A percentile compares a stretch with the other conserved stretches of the same genome.
These are phyloP conservation scores for Penicillium concentricum DNA, from an alignment of 2,329 filamentous ascomycete genomes.

Conservation along the genomic window DNA sequence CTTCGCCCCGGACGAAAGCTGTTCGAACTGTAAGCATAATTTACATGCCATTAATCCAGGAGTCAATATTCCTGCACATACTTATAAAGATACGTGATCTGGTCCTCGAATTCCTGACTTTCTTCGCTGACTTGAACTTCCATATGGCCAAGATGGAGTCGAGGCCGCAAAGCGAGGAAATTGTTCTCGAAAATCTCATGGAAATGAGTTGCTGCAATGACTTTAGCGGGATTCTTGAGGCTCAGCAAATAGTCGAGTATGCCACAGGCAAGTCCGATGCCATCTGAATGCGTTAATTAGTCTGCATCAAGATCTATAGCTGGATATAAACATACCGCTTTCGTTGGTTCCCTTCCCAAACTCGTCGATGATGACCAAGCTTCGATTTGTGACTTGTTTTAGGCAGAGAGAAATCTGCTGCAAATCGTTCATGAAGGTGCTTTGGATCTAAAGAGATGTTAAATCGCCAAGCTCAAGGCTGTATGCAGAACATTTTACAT, in stretches of 20 bases:
- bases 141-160: slow-evolving; percentile 59
- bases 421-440: slow-evolving; percentile 76
- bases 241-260: slow-evolving; percentile 58
- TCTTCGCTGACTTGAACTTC: slow-evolving; percentile 50
- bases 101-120: slow-evolving; percentile 48
- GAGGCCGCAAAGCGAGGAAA: slow-evolving; percentile 48
- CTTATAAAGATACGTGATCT: slow-evolving; percentile 69
- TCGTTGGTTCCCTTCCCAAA: slow-evolving; percentile 73
- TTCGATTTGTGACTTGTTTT: slow-evolving; percentile 70
- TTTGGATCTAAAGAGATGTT: slow-evolving; percentile 49
- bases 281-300: slow-evolving; percentile 46
- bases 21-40: slow-evolving; percentile 9
- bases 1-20: slow-evolving; percentile 64
- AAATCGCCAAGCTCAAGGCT: background rate
- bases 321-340: slow-evolving; percentile 38
- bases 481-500: background rate
- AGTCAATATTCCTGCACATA: slow-evolving; percentile 18
- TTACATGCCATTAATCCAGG: background rate
- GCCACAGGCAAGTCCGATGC: slow-evolving; percentile 63
- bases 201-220: slow-evolving; percentile 63
- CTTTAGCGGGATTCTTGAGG: slow-evolving; percentile 54
- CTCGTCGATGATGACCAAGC: slow-evolving; percentile 87
- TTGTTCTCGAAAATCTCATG: slow-evolving; percentile 57
- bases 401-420: slow-evolving; percentile 80
- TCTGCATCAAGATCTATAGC: background rate